Conservation (phyloP, 768 basidiomycete species). For the Mycena leptocephala region DNA sequence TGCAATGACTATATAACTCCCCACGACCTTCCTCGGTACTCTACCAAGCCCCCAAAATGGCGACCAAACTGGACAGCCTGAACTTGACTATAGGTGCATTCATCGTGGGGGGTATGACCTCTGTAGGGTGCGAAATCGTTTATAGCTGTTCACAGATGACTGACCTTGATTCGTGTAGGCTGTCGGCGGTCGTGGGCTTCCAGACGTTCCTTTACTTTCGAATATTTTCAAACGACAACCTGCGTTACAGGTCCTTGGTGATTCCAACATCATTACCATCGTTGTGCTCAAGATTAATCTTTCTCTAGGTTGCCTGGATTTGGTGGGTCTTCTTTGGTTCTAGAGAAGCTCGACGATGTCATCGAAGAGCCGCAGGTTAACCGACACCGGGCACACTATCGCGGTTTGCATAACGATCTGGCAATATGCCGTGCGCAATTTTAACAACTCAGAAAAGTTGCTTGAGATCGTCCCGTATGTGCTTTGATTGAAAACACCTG, state of each 20-base stretch:
- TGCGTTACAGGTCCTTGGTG: constrained; percentile 25
- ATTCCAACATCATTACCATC: background rate
- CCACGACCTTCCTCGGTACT: background rate
- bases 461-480: constrained; percentile 40
- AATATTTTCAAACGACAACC: constrained; percentile 16
- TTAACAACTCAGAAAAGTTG: constrained; percentile 37
- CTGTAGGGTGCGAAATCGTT: background rate
- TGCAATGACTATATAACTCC: background rate
- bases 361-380: constrained; percentile 44
- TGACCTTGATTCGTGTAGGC: background rate
- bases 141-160: background rate
- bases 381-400: constrained; percentile 56
- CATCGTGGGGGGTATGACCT: background rate
- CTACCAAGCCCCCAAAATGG: background rate
- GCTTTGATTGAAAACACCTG: background rate
- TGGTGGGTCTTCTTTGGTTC: constrained; percentile 14
- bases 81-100: background rate
- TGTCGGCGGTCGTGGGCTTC: constrained; percentile 26
- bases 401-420: constrained; percentile 58
- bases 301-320: constrained; percentile 18
- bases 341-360: background rate
- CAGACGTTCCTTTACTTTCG: constrained; percentile 25
- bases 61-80: background rate
- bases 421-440: constrained; percentile 55
- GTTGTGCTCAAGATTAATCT: background rate